Percentiles rank a stretch among this genome's conserved stretches.
phyloP scores from a whole-genome alignment of 306 rosid species.

The Pterocarpus santalinus region DNA sequence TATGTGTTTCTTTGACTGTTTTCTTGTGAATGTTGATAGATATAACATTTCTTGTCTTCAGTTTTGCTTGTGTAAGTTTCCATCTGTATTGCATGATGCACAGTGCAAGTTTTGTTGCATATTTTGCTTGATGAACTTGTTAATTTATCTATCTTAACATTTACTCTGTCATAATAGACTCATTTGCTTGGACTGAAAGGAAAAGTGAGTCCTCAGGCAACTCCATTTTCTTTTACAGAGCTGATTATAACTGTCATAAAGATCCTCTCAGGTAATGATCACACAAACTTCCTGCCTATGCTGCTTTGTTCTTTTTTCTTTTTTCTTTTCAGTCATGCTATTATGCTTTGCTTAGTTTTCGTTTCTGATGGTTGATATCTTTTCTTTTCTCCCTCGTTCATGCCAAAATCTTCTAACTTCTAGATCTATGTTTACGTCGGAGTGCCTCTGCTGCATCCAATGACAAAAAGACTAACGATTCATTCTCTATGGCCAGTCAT shows the following conservation, averaged over 20 bases:
- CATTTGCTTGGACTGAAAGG: slow-evolving; percentile 91
- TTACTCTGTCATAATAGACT: slow-evolving; percentile 60
- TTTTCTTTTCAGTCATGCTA: slow-evolving; percentile 12
- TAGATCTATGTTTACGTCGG: slow-evolving; percentile 49
- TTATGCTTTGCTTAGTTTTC: slow-evolving; percentile 39
- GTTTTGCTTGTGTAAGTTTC: slow-evolving; percentile 23
- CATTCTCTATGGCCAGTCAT: slow-evolving; percentile 36
- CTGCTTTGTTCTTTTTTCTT: slow-evolving; percentile 22
- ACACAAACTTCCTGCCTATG: slow-evolving; percentile 17
- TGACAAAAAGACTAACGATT: slow-evolving; percentile 28
- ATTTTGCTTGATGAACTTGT: slow-evolving; percentile 37
- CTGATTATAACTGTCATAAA: slow-evolving; percentile 75
- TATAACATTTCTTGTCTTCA: slow-evolving; percentile 16
- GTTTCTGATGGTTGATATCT: slow-evolving; percentile 49
- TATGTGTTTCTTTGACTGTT: slow-evolving; percentile 16
- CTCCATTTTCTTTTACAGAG: slow-evolving; percentile 66
- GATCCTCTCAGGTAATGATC: slow-evolving; percentile 83
- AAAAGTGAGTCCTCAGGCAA: slow-evolving; percentile 54
- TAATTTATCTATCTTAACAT: slow-evolving; percentile 41
- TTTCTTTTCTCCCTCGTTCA: slow-evolving; percentile 40
- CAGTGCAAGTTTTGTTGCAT: slow-evolving; percentile 20
- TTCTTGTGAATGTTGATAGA: background rate
- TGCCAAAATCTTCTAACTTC: slow-evolving; percentile 31
- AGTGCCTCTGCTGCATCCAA: slow-evolving; percentile 46
- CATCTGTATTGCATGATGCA: slow-evolving; percentile 13